Evolutionary conservation across 2,329 filamentous ascomycete species (phyloP), one percentile per base, ranked within the genome.

Genomic region (Trichoderma asperellum): DNA sequence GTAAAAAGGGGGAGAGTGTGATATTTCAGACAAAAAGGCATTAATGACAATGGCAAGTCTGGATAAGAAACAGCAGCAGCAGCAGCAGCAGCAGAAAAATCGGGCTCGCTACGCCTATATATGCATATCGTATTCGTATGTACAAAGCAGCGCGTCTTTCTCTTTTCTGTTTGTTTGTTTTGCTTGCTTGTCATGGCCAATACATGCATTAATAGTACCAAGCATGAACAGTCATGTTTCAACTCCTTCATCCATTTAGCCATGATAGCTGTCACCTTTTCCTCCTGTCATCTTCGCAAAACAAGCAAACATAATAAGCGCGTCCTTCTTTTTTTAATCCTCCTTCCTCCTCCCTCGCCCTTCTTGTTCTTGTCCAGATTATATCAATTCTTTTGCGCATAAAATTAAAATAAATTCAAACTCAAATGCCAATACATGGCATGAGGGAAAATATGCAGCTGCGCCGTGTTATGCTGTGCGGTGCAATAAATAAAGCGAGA

Each of bases 81-180:
- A 16, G 53, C 7, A 37, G 40, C 27, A 58, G 27, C 27, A n/a
- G 7, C 8, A 43, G 40, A 1, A 7, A 52, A 65, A 47, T 5
- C 40, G 21, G 58, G 40, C 21, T 67, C 63, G 63, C 63, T 67
- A 67, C 40, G 55, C 53, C 61, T 40, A 32, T 34, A 67, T 55
- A 49, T 66, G 63, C 37, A 66, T 29, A 67, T 67, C 63, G 58
- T 52, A 67, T 66, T 47, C 27, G n/a, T 66, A 66, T 66, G 63
- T 66, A 66, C 63, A 66, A 43, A 66, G 53, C 49, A 66, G 53
- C 49, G 63, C 63, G 55, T 58, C 53, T 58, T 29, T 21, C 10
- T 18, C 14, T 24, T 49, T 58, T 47, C 11, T 11, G 4, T 49
- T 2, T 14, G 10, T 18, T 27, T 35, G 11, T 8, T 6, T 35